phyloP scores from a whole-genome alignment of 176 grass and related monocot genomes.

The Triticum urartu region DNA sequence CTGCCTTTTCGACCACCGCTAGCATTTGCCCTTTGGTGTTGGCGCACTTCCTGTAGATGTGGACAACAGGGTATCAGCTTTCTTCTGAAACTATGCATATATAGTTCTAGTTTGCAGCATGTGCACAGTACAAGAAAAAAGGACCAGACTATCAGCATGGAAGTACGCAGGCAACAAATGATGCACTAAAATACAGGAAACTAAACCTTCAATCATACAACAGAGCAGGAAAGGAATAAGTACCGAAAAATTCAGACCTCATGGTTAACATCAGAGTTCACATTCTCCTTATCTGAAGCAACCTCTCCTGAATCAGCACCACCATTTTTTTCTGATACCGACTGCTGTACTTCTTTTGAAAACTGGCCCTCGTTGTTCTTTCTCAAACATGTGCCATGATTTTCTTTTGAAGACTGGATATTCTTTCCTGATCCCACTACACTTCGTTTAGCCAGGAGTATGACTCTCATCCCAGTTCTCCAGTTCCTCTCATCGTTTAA shows the following conservation, averaged over 20 bases:
- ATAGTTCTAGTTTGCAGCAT: background rate
- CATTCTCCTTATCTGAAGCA: slow-evolving; percentile 31
- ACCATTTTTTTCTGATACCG: slow-evolving; percentile 33
- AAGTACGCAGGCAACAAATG: slow-evolving; percentile 10
- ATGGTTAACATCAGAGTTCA: slow-evolving; percentile 23
- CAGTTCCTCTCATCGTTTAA: slow-evolving; percentile 89
- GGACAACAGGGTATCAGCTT: slow-evolving; percentile 2
- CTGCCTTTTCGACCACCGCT: slow-evolving; percentile 49
- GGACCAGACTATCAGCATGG: background rate
- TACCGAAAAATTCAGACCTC: slow-evolving; percentile 24
- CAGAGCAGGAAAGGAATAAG: background rate
- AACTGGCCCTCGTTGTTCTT: slow-evolving; percentile 41
- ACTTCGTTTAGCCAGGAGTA: slow-evolving; percentile 63
- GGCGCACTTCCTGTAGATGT: slow-evolving; percentile 44
- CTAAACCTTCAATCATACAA: background rate
- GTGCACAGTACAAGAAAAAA: background rate
- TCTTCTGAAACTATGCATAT: background rate
- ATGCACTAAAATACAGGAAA: slow-evolving; percentile 4
- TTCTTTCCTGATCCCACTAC: slow-evolving; percentile 31
- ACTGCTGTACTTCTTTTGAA: slow-evolving; percentile 44
- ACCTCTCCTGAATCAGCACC: slow-evolving; percentile 18
- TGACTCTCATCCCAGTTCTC: slow-evolving; percentile 86
- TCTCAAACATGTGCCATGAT: slow-evolving; percentile 34
- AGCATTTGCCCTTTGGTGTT: slow-evolving; percentile 33
- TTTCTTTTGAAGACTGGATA: slow-evolving; percentile 46